Percentiles rank a stretch among this genome's conserved stretches.
Conservation (phyloP, 2,329 filamentous ascomycete species). For the Fusarium palustre region DNA sequence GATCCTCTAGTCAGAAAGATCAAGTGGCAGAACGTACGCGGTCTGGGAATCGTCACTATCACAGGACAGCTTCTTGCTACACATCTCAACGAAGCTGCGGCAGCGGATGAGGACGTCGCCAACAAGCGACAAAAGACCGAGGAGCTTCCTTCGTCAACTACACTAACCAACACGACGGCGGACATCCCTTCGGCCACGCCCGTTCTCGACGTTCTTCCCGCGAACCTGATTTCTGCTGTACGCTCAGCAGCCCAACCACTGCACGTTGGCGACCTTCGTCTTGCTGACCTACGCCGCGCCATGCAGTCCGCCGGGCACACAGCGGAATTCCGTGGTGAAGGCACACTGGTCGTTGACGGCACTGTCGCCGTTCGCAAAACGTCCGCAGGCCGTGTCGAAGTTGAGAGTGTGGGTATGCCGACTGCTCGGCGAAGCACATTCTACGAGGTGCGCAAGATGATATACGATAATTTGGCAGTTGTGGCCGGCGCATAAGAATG, state of each 20-base stretch:
- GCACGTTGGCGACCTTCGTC: conserved; percentile 90
- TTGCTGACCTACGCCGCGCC: conserved; percentile 86
- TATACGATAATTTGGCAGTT: conserved; percentile 93
- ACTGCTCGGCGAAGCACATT: conserved; percentile 72
- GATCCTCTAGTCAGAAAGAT: conserved; percentile 86
- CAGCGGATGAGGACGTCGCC: conserved; percentile 58
- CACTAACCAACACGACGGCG: conserved; percentile 41
- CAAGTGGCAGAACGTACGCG: conserved; percentile 94
- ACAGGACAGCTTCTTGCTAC: conserved; percentile 73
- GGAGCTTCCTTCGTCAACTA: conserved; percentile 41
- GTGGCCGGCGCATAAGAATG: conserved; percentile 74
- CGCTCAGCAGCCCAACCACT: conserved; percentile 85
- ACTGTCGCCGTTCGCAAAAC: conserved; percentile 90
- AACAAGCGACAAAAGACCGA: conserved; percentile 65
- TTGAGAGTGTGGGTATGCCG: conserved; percentile 76
- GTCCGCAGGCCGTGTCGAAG: conserved; percentile 85
- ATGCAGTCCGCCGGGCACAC: conserved; percentile 86
- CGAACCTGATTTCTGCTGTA: conserved; percentile 75
- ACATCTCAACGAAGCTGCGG: conserved; percentile 53
- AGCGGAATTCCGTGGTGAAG: conserved; percentile 93
- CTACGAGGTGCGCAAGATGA: conserved; percentile 87
- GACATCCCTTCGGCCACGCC: conserved; percentile 54
- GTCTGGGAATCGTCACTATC: conserved; percentile 90
- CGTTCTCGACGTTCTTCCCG: conserved; percentile 66
- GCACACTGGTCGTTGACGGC: conserved; percentile 89